These are phyloP conservation scores for Cytospora schulzeri DNA, from an alignment of 2,329 filamentous ascomycete species.

Conservation along the genomic window DNA sequence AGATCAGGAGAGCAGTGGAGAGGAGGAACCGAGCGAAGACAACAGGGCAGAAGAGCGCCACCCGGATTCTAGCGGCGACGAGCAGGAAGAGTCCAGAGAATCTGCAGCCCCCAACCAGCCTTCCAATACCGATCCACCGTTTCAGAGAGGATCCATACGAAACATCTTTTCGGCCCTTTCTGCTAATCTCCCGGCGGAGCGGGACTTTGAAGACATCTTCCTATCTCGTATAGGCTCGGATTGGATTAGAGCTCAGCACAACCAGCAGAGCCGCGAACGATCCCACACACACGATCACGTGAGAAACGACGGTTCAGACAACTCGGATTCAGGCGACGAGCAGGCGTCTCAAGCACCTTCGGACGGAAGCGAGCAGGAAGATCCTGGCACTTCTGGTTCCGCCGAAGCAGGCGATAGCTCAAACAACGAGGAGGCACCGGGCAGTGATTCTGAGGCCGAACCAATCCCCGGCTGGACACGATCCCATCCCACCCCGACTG, in stretches of 20 bases:
- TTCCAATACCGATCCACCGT: no score
- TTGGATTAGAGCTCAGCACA: not conserved
- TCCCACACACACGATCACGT: not conserved
- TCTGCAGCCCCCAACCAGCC: no score
- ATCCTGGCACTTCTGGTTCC: no score
- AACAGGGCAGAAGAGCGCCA: not conserved
- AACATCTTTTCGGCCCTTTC: not conserved
- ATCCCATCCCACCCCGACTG: not conserved
- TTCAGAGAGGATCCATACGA: not conserved
- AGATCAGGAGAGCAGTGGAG: not conserved
- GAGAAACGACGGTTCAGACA: no score
- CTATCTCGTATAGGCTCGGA: not conserved
- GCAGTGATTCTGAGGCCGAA: not conserved
- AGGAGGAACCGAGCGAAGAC: not conserved
- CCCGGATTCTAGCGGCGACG: not conserved
- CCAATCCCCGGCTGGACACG: not conserved
- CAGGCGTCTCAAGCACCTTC: not conserved
- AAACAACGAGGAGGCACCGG: not conserved
- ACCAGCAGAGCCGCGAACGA: not conserved
- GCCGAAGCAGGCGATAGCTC: no score
- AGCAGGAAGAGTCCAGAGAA: not conserved
- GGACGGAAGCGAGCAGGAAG: not conserved
- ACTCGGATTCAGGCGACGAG: not conserved
- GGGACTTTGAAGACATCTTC: not conserved
- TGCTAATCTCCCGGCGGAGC: not conserved